phyloP scores from a whole-genome alignment of 2,329 filamentous ascomycete species.

The Metarhizium sp. region DNA sequence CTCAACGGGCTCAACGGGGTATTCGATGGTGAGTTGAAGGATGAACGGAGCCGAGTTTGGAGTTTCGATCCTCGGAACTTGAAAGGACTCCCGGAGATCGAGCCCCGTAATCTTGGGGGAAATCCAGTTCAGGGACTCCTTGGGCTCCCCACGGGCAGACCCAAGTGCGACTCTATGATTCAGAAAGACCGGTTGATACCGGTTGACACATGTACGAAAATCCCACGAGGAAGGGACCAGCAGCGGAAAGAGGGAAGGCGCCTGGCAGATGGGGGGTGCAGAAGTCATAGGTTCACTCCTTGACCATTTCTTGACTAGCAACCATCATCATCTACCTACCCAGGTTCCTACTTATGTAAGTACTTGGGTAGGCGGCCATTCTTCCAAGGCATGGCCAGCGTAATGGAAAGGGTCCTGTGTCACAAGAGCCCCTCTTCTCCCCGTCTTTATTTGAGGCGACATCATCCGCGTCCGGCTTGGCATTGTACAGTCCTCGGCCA shows the following conservation, averaged over 20 bases:
- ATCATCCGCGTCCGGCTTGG: not conserved
- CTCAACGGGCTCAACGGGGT: constrained; percentile 2
- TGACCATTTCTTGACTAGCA: too few relatives aligned
- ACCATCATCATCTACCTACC: too few relatives aligned
- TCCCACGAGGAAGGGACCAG: not conserved
- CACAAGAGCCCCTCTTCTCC: not conserved
- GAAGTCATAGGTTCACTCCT: too few relatives aligned
- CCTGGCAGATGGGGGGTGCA: too few relatives aligned
- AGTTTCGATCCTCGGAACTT: constrained; percentile 8
- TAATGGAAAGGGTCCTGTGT: too few relatives aligned
- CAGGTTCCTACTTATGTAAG: too few relatives aligned
- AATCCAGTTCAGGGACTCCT: not conserved
- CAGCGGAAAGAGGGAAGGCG: not conserved
- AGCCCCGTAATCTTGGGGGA: constrained; percentile 2
- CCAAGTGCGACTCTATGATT: not conserved
- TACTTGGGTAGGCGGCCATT: too few relatives aligned
- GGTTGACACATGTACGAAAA: not conserved
- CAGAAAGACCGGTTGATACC: not conserved
- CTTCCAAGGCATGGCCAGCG: too few relatives aligned
- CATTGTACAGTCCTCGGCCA: not conserved
- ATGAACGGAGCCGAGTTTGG: constrained; percentile 7
- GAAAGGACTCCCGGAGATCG: constrained; percentile 7
- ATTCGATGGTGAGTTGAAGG: constrained; percentile 7
- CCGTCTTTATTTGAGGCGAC: not conserved
- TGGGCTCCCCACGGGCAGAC: not conserved